Base-by-base conservation (phyloP, 2,329 filamentous ascomycete species). In the Epichloe brachyelytri region DNA sequence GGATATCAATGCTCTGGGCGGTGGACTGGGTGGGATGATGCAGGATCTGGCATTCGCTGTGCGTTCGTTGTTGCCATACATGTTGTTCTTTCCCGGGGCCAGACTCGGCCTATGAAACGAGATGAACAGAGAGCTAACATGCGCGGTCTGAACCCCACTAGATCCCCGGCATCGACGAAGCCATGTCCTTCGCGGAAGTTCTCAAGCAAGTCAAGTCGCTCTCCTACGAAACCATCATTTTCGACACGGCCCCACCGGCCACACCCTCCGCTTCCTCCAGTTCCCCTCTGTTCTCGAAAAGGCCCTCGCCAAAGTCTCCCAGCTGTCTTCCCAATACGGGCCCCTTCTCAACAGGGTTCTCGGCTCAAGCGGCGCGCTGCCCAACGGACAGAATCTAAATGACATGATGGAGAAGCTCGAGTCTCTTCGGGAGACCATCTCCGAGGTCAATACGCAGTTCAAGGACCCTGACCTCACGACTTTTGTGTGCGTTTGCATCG, bases 101-200 rank as follows among this genome's bases (percentile, higher is more conserved):
- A 19, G 7, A 3, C 14, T 47, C 33, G 3, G 4, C 33, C 14
- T 6, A 14, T 30, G 6, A 12, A 33, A 8, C 38, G 4, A 49
- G 38, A 43, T 34, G 15, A 48, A 20, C 26, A 30, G 43, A 33
- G 43, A 19, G 5, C 22, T 45, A 33, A 34, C 15, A 14, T 30
- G 14, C 7, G 14, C 15, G 20, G 22, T 12, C 5, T 5, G 10
- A 8, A 20, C 43, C 7, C 4, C 15, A 5, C 3, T 26, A 95
- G 88, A 98, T 98, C 56, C 93, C 93, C 17, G 93, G 93, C 71
- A 95, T 98, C 56, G 93, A 98, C 67, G 93, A 98, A 71, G 93
- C 93, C 68, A 98, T 98, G 93, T 96, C 90, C 52, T 98, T 98
- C 65, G 93, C 93, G 67, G 93, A 98, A 74, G 93, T 98, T 57